These are phyloP conservation scores for Pleurotus ostreatus DNA, from an alignment of 768 basidiomycete species.

Conservation along the genomic window DNA sequence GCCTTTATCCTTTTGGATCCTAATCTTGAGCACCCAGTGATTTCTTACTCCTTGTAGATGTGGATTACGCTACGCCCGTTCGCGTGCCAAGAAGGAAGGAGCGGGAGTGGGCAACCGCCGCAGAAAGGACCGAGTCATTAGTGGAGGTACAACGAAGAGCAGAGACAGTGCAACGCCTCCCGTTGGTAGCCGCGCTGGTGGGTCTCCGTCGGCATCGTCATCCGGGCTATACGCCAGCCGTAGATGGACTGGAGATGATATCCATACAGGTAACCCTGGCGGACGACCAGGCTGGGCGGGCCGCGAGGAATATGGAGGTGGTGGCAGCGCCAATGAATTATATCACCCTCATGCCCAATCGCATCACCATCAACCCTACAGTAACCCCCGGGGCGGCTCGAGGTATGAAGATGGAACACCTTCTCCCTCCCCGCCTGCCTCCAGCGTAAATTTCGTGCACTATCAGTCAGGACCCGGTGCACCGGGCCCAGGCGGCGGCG, in stretches of 20 bases:
- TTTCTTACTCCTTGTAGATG: constrained; percentile 41
- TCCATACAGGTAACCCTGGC: not conserved
- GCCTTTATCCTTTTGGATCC: constrained; percentile 9
- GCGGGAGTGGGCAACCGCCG: constrained; percentile 50
- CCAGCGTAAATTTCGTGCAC: constrained; percentile 52
- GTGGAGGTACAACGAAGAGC: constrained; percentile 22
- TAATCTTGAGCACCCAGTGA: constrained; percentile 1
- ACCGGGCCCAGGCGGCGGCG: too few species aligned
- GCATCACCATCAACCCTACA: constrained; percentile 14
- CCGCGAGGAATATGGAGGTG: not conserved
- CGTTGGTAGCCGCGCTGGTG: constrained; percentile 8
- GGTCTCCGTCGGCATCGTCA: constrained; percentile 21
- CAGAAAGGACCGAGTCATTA: constrained; percentile 56
- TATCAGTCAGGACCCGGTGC: constrained; percentile 33
- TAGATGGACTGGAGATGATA: not conserved
- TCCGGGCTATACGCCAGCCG: constrained; percentile 19
- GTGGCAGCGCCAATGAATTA: constrained; percentile 13
- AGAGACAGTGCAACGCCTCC: constrained; percentile 40
- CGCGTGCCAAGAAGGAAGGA: constrained; percentile 86
- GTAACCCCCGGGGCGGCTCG: constrained; percentile 20
- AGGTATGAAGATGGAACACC: constrained; percentile 38
- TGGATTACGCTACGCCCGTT: constrained; percentile 82
- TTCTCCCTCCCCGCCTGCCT: constrained; percentile 66
- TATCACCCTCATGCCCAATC: constrained; percentile 46
- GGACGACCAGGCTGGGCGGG: not conserved